phyloP scores from a whole-genome alignment of 148 eudicot species.

The Rhododendron ferrugineum region DNA sequence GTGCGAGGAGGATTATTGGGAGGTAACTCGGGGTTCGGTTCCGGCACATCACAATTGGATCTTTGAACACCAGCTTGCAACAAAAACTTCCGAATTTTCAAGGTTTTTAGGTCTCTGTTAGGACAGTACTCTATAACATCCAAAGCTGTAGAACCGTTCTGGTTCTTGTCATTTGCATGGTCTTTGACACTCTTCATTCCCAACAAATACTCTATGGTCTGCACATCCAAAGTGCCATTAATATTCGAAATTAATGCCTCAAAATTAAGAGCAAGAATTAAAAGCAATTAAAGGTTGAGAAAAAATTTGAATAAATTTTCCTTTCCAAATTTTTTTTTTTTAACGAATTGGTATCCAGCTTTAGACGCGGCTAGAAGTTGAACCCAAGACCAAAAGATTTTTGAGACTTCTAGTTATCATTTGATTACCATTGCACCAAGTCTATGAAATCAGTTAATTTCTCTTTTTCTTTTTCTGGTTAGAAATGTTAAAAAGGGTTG shows the following conservation, averaged over 20 bases:
- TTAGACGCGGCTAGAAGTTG: no score
- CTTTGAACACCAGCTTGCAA: slow-evolving; percentile 16
- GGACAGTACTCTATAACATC: slow-evolving; percentile 39
- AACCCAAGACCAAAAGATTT: no score
- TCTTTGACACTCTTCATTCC: not conserved
- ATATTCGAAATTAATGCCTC: not conserved
- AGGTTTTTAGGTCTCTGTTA: slow-evolving; percentile 25
- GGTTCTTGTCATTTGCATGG: slow-evolving; percentile 17
- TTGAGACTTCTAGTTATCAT: no score
- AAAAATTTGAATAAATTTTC: not conserved
- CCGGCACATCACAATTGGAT: not conserved
- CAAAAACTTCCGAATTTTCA: slow-evolving; percentile 26
- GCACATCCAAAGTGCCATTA: not conserved
- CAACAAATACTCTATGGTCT: slow-evolving; percentile 29
- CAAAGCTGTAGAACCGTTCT: slow-evolving; percentile 28
- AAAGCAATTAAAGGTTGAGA: not conserved
- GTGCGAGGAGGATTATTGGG: no score
- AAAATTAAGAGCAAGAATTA: not conserved
- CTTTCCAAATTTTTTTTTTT: not conserved
- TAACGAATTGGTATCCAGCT: no score
- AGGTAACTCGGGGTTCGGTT: not conserved
- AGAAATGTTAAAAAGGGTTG: no score
- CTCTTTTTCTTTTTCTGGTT: no score
- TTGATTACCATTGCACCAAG: no score
- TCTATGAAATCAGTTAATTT: no score